Percentiles rank a stretch among this genome's conserved stretches.
phyloP scores from a whole-genome alignment of 148 eudicot genomes.

The Vaccinium macrocarpon region DNA sequence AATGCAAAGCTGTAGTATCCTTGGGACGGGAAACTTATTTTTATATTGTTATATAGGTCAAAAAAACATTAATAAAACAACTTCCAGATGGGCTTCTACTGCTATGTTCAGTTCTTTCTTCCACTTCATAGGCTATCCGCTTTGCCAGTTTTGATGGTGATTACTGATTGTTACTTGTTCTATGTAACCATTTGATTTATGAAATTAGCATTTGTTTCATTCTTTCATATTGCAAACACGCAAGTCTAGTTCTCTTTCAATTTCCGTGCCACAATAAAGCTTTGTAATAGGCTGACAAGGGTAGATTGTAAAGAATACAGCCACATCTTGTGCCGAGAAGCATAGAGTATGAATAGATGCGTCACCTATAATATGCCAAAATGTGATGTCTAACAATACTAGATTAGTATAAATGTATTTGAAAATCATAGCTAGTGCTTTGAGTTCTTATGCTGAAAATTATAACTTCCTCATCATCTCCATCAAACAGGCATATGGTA shows the following conservation, averaged over 20 bases:
- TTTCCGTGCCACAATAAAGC: not conserved
- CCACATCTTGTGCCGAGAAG: not conserved
- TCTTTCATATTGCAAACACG: not conserved
- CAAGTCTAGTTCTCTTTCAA: conserved; percentile 4
- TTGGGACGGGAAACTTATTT: not conserved
- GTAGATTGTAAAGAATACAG: not conserved
- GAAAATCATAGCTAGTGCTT: not conserved
- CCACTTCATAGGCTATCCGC: not conserved
- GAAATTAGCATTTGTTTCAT: not conserved
- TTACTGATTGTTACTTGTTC: not conserved
- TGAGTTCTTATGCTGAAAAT: not conserved
- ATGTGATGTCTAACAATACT: not conserved
- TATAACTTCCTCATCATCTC: not conserved
- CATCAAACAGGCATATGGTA: not conserved
- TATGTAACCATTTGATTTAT: not conserved
- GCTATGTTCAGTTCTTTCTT: not conserved
- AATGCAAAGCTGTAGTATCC: too few species aligned
- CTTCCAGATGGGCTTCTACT: not conserved
- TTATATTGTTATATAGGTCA: not conserved
- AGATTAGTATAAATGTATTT: not conserved
- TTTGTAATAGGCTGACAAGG: not conserved
- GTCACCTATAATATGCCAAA: not conserved
- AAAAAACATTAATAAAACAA: not conserved
- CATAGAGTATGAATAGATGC: not conserved
- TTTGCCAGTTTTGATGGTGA: not conserved